Conservation (phyloP, 1,284 basidiomycete genomes). For the Boletus sp. region DNA sequence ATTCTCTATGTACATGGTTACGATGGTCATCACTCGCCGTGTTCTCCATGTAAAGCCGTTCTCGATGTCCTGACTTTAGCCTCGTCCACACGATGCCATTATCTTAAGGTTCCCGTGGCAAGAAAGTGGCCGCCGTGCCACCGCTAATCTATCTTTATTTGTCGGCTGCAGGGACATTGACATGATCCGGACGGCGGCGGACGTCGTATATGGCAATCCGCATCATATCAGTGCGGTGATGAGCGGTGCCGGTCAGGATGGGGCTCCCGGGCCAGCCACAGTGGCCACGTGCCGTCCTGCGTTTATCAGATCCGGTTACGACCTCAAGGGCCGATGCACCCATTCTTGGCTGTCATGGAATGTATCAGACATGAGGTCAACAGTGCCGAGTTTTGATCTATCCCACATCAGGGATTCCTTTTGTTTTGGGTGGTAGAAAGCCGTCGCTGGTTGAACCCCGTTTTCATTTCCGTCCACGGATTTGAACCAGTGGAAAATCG, state of each 20-base stretch:
- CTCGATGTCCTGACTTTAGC: too few relatives aligned
- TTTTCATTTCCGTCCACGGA: constrained; percentile 7
- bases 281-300: not conserved
- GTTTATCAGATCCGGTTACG: constrained; percentile 7
- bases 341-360: constrained; percentile 7
- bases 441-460: not conserved
- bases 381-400: not conserved
- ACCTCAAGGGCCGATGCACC: not conserved
- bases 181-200: constrained; percentile 12
- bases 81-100: too few relatives aligned
- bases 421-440: constrained; percentile 11
- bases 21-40: too few relatives aligned
- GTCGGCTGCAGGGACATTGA: constrained; percentile 4
- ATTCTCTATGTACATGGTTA: too few relatives aligned
- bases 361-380: constrained; percentile 13
- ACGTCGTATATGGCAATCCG: constrained; percentile 2
- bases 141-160: constrained; percentile 2
- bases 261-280: not conserved
- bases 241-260: constrained; percentile 11
- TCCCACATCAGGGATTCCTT: constrained; percentile 17
- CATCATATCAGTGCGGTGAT: not conserved
- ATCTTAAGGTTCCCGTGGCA: not conserved
- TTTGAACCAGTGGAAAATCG: not conserved
- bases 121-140: not conserved
- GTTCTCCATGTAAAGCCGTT: too few relatives aligned